phyloP scores from a whole-genome alignment of 2,329 filamentous ascomycete genomes.

The Xylaria sp. region DNA sequence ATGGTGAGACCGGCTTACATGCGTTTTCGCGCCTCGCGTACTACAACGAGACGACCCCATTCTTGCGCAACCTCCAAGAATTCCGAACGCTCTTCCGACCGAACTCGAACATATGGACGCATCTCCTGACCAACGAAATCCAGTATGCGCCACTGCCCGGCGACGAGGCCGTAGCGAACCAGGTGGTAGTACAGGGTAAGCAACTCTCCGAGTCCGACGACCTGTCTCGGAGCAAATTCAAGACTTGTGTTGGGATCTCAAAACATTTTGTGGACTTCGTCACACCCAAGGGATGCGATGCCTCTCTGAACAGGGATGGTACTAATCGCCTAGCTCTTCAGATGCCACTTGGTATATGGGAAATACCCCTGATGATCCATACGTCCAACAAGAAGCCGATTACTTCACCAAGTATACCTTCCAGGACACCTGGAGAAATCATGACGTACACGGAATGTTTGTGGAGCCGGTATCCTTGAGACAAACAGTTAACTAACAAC shows the following conservation, averaged over 20 bases:
- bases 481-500: conserved; percentile 9
- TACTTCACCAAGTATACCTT: conserved; percentile 72
- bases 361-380: conserved; percentile 55
- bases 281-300: conserved; percentile 6
- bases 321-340: conserved; percentile 13
- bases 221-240: conserved; percentile 7
- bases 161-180: conserved; percentile 43
- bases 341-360: conserved; percentile 66
- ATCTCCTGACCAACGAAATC: conserved; percentile 59
- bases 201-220: conserved; percentile 9
- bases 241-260: conserved; percentile 14
- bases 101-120: conserved; percentile 62
- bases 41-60: conserved; percentile 58
- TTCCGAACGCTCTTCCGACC: conserved; percentile 64
- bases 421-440: conserved; percentile 59
- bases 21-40: conserved; percentile 64
- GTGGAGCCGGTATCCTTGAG: conserved; percentile 1
- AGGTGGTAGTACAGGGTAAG: conserved; percentile 54
- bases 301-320: conserved; percentile 2
- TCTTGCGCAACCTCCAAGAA: conserved; percentile 62
- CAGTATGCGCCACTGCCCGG: conserved; percentile 57
- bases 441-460: conserved; percentile 56
- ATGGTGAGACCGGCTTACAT: conserved; percentile 65
- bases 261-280: conserved; percentile 6
- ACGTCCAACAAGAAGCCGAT: conserved; percentile 57